phyloP scores from a whole-genome alignment of 2,329 filamentous ascomycete species.

The Dothideomycetidae sp. region DNA sequence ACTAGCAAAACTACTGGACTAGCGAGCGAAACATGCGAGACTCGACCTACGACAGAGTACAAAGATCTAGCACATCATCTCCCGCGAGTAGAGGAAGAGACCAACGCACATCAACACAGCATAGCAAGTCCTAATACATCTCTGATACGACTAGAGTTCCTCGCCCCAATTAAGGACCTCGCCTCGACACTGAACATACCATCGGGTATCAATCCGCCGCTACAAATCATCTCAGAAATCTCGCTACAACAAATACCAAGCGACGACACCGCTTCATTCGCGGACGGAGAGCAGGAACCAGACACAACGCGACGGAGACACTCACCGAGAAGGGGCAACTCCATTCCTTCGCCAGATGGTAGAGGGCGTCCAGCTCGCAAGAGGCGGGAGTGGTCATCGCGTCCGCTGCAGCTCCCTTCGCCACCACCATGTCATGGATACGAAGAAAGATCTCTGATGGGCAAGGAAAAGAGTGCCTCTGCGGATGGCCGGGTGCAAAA shows the following conservation, averaged over 20 bases:
- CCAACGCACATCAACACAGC: neutral
- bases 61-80: neutral
- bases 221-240: constrained; percentile 2
- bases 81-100: neutral
- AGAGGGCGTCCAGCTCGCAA: too few species aligned
- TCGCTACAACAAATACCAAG: constrained; percentile 2
- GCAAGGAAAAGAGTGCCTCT: too few species aligned
- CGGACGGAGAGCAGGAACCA: too few species aligned
- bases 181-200: neutral
- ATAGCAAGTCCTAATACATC: neutral
- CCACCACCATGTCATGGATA: too few species aligned
- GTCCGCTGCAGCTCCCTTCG: too few species aligned
- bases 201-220: neutral
- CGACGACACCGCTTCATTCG: too few species aligned
- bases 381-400: too few species aligned
- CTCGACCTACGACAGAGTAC: neutral
- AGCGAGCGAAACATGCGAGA: neutral
- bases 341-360: too few species aligned
- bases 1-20: neutral
- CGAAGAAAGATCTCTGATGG: too few species aligned
- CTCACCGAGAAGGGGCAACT: too few species aligned
- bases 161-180: constrained; percentile 3
- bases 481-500: too few species aligned
- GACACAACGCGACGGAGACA: too few species aligned
- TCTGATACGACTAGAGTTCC: neutral